Evolutionary conservation across 2,329 filamentous ascomycete genomes (phyloP), one percentile per base, ranked within the genome.

Genomic region (Ceratocystis cubensis): DNA sequence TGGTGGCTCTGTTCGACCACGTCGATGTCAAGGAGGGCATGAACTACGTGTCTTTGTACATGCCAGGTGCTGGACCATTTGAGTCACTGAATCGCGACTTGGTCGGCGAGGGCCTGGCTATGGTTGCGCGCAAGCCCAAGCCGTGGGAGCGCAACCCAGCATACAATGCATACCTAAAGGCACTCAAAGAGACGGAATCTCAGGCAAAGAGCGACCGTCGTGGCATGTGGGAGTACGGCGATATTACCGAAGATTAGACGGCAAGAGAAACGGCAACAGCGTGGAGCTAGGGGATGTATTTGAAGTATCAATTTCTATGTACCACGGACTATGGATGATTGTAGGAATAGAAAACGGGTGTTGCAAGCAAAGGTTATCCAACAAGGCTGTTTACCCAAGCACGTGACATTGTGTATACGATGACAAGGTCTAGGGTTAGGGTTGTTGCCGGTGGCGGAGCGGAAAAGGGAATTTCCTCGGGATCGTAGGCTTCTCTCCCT

Each of bases 151-250:
- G 88, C 66, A 83, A 82, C 76, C 78, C 77, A 67, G 85, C 84
- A 7, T 89, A 89, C 59, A 82, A 82, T 67, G 82, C 88, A 44
- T 84, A 91, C 56, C 77, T 96, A 69, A 83, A 85, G 75, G 83
- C 84, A 71, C 78, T 96, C 69, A 86, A 84, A 73, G 82, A 88
- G 75, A 83, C 88, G 64, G 88, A 96, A 79, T 80, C 82, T 45
- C 81, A 87, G 75, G 93, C 93, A 3, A 96, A 95, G 83, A 80
- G 83, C 66, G 85, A 86, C 67, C 84, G 91, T 69, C 81, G 85
- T 70, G 94, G 94, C 56, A 94, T 96, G 83, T 99, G 93, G 92
- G 94, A 99, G 82, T 99, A 97, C 76, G 94, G 94, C 71, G 94
- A 97, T 75, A 82, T 96, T 73, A 96, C 91, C 15, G 92, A 96